phyloP scores from a whole-genome alignment of 257 asterid genomes.

The Nicotiana undulata region DNA sequence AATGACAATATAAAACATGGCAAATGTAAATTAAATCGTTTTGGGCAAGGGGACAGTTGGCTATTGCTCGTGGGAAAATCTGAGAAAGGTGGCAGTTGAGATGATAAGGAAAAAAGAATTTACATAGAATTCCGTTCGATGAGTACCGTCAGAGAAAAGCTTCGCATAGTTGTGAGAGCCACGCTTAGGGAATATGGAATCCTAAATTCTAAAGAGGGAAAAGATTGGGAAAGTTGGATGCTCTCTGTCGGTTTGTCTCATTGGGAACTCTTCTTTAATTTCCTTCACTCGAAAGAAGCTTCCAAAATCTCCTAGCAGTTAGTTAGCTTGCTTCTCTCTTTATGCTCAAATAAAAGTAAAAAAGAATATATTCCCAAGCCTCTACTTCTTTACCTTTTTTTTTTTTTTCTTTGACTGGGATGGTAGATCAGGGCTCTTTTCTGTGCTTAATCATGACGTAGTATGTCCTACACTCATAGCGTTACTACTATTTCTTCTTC shows the following conservation, averaged over 20 bases:
- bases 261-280: neutral
- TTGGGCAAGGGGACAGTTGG: neutral
- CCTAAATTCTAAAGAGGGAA: neutral
- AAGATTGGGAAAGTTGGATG: neutral
- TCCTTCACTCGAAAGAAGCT: neutral
- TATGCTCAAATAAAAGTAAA: neutral
- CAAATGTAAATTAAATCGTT: neutral
- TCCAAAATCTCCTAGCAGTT: neutral
- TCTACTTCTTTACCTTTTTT: neutral
- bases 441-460: neutral
- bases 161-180: slow-evolving; percentile 3
- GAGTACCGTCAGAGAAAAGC: slow-evolving; percentile 6
- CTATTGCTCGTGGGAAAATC: neutral
- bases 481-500: neutral
- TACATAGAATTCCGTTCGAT: slow-evolving; percentile 4
- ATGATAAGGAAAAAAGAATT: neutral
- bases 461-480: neutral
- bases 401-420: neutral
- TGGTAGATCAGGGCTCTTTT: neutral
- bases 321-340: neutral
- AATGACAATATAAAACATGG: no score
- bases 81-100: neutral
- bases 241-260: slow-evolving; percentile 8
- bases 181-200: slow-evolving; percentile 8
- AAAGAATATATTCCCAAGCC: neutral